Evolutionary conservation across 352 stramenopile genomes (phyloP).

Genomic region (Globisporangium orthogonon): DNA sequence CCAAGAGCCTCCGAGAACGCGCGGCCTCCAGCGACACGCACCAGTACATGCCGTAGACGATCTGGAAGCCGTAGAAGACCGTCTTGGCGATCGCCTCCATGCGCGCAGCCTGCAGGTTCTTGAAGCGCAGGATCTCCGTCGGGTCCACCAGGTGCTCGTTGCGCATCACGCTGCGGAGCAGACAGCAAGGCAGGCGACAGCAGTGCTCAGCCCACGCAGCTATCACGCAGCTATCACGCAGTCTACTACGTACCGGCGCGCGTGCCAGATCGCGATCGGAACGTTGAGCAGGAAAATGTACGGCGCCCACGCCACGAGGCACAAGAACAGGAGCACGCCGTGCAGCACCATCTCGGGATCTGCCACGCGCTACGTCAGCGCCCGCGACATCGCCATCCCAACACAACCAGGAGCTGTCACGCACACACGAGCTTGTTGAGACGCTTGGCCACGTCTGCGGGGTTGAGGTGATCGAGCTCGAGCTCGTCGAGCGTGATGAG

Average conservation of each 20-base stretch:
- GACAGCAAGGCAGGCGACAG: neutral
- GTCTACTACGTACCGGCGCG: conserved; percentile 34
- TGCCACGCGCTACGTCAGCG: conserved; percentile 16
- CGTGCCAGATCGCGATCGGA: conserved; percentile 70
- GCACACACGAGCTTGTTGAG: conserved; percentile 84
- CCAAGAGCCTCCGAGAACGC: no score
- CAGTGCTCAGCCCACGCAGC: no score
- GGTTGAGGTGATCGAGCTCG: conserved; percentile 84
- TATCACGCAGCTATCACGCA: no score
- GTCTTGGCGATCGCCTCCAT: conserved; percentile 80
- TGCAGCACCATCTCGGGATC: conserved; percentile 79
- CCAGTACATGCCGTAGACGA: conserved; percentile 89
- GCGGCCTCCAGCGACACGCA: conserved; percentile 18
- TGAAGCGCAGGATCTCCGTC: conserved; percentile 85
- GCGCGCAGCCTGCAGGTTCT: conserved; percentile 73
- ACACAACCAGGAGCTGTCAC: conserved; percentile 5
- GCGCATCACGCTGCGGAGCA: conserved; percentile 36
- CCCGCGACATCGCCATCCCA: neutral
- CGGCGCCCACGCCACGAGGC: conserved; percentile 60
- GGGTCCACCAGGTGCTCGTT: conserved; percentile 83
- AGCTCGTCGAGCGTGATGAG: conserved; percentile 83
- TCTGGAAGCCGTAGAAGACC: conserved; percentile 83
- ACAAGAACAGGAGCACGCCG: conserved; percentile 70
- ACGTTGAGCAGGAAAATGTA: conserved; percentile 80
- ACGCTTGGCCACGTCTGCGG: conserved; percentile 73